Percentiles rank a stretch among this genome's conserved stretches.
These are phyloP conservation scores for Penicillium verrucosum DNA, from an alignment of 2,329 filamentous ascomycete genomes.

Conservation along the genomic window DNA sequence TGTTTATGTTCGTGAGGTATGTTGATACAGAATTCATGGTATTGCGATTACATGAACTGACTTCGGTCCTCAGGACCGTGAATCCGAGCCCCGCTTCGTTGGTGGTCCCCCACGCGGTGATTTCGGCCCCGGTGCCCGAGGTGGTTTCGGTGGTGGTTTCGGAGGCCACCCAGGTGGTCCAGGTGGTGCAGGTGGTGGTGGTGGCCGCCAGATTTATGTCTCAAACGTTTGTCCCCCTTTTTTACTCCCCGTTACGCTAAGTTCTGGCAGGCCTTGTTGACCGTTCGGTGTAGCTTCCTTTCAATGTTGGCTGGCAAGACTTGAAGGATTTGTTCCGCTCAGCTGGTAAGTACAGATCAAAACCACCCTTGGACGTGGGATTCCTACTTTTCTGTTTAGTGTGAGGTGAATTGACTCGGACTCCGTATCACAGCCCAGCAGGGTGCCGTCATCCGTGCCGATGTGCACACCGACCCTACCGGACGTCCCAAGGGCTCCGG, in stretches of 20 bases:
- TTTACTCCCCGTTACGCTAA: conserved; percentile 8
- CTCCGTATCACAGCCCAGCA: conserved; percentile 43
- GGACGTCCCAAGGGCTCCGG: conserved; percentile 94
- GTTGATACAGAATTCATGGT: background rate
- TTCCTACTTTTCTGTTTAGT: conserved; percentile 14
- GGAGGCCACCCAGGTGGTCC: conserved; percentile 42
- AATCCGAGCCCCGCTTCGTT: conserved; percentile 95
- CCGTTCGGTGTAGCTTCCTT: conserved; percentile 69
- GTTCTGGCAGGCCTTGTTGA: conserved; percentile 18
- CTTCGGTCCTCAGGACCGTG: conserved; percentile 69
- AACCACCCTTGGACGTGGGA: conserved; percentile 3
- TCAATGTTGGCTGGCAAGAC: conserved; percentile 97
- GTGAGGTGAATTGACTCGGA: conserved; percentile 31
- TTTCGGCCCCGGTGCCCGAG: conserved; percentile 45
- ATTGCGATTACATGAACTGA: background rate
- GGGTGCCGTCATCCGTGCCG: conserved; percentile 85
- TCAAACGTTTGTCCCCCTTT: conserved; percentile 80
- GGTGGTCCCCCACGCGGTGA: conserved; percentile 67
- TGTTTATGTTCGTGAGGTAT: conserved; percentile 95
- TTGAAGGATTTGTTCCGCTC: conserved; percentile 98
- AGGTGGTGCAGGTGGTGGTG: conserved; percentile 54
- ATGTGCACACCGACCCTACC: conserved; percentile 88
- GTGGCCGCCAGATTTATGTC: conserved; percentile 89
- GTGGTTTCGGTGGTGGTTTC: conserved; percentile 46
- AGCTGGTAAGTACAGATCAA: conserved; percentile 67